Evolutionary conservation across 1,284 basidiomycete genomes (phyloP), one percentile per base, ranked within the genome.

Genomic region (Heterobasidion annosum): DNA sequence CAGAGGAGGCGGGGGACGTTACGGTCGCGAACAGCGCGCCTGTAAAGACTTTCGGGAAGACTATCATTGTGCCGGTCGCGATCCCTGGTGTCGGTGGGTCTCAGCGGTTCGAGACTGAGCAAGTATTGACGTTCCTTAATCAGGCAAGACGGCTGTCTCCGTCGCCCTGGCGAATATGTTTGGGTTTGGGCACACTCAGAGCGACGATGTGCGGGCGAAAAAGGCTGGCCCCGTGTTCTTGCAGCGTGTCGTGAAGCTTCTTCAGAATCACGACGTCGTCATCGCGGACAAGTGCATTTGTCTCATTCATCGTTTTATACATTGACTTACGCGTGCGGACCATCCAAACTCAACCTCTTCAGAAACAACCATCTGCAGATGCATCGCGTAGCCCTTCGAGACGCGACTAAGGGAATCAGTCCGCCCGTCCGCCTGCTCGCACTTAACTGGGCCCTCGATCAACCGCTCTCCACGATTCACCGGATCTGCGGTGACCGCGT

Each of bases 1-100:
- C 50, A 0, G 50, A 57, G 6, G 58, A 63, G 19, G 42, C 10
- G 4, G 53, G 58, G 52, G 57, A 63, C 12, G 64, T 70, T 49
- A 5, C n/a, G 3, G 10, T 40, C 37, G 37, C 8, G n/a, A 40
- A 40, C 37, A n/a, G n/a, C 2, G 37, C 1, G 25, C 4, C 12
- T n/a, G 37, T 4, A 5, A 64, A 65, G 61, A 67, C 71, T 59
- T 86, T 80, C 58, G 77, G 74, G n/a, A 94, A 95, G 71, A 92
- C 86, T 0, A 73, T 98, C 54, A 81, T 99, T 54, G 76, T 94
- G 0, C 94, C 97, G 0, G 72, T 98, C 16, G 94, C 93, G 2
- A 82, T 98, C 46, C 96, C 94, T 19, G 95, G 96, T 2, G 93
- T 88, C 65, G 96, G 95, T 86, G 57, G 60, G 88, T 75, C 12